phyloP scores from a whole-genome alignment of 1,139 yeast species.

The Blastobotrys indianensis region DNA sequence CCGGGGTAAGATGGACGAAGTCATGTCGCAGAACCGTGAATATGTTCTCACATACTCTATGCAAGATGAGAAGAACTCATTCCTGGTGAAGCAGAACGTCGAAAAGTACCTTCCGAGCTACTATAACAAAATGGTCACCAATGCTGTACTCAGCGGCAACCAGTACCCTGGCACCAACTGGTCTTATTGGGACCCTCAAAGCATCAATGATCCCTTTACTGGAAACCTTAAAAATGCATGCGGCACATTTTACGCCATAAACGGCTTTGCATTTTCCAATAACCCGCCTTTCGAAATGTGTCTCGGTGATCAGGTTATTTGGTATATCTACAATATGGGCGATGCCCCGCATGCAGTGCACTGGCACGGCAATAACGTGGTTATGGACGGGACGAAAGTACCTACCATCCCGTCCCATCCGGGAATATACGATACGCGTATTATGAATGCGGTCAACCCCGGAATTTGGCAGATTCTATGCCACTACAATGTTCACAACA shows the following conservation, averaged over 20 bases:
- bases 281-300: conserved; percentile 9
- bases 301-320: conserved; percentile 9
- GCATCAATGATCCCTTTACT: conserved; percentile 2
- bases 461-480: conserved; percentile 9
- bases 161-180: conserved; percentile 9
- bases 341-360: conserved; percentile 10
- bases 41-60: conserved; percentile 5
- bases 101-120: conserved; percentile 7
- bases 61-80: conserved; percentile 5
- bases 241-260: conserved; percentile 5
- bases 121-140: not conserved
- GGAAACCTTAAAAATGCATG: conserved; percentile 4
- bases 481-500: conserved; percentile 8
- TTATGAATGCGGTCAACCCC: conserved; percentile 7
- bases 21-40: conserved; percentile 7
- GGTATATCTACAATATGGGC: conserved; percentile 10
- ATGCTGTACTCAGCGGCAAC: not conserved
- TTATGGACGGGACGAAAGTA: not conserved
- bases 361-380: conserved; percentile 9
- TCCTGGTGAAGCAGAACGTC: conserved; percentile 5
- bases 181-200: conserved; percentile 10
- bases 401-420: conserved; percentile 7
- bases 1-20: conserved; percentile 5
- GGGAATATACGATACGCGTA: conserved; percentile 1
- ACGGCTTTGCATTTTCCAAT: conserved; percentile 8